Evolutionary conservation across 768 basidiomycete species (phyloP).

Genomic region (Lactarius trivialis): DNA sequence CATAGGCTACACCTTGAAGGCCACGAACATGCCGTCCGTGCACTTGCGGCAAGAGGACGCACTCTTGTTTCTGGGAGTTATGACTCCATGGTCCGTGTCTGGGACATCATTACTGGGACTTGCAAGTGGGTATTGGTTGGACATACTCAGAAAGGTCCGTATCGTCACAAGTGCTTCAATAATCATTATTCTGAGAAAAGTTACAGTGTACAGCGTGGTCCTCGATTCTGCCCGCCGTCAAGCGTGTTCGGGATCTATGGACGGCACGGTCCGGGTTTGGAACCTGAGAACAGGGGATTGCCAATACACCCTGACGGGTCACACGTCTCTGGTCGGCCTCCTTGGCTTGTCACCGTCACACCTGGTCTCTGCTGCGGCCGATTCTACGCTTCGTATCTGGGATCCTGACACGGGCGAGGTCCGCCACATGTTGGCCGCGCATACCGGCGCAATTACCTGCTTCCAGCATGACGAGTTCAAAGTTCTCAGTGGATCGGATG

Average conservation of each 20-base stretch:
- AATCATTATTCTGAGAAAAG: slow-evolving; percentile 8
- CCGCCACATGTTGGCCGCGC: slow-evolving; percentile 77
- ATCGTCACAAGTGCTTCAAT: neutral
- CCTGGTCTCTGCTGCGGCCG: slow-evolving; percentile 94
- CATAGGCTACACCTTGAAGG: slow-evolving; percentile 80
- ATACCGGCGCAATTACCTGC: slow-evolving; percentile 97
- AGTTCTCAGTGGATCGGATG: slow-evolving; percentile 91
- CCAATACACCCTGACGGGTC: slow-evolving; percentile 76
- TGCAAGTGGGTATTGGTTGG: slow-evolving; percentile 79
- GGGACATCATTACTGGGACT: slow-evolving; percentile 83
- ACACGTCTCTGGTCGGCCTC: slow-evolving; percentile 91
- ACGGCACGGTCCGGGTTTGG: slow-evolving; percentile 95
- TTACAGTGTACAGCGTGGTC: slow-evolving; percentile 88
- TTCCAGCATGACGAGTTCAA: slow-evolving; percentile 99
- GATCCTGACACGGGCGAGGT: slow-evolving; percentile 79
- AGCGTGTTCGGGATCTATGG: slow-evolving; percentile 97
- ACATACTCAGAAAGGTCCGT: slow-evolving; percentile 85
- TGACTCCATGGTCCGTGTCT: slow-evolving; percentile 90
- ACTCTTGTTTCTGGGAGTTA: slow-evolving; percentile 94
- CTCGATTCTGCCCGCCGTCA: slow-evolving; percentile 81
- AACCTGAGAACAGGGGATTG: slow-evolving; percentile 76
- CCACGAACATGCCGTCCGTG: slow-evolving; percentile 87
- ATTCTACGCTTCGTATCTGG: slow-evolving; percentile 93
- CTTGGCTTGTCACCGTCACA: slow-evolving; percentile 83
- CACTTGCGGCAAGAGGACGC: slow-evolving; percentile 84